A percentile compares a stretch with the other conserved stretches of the same genome.
phyloP scores from a whole-genome alignment of 148 eudicot species.

The Arctostaphylos glauca region DNA sequence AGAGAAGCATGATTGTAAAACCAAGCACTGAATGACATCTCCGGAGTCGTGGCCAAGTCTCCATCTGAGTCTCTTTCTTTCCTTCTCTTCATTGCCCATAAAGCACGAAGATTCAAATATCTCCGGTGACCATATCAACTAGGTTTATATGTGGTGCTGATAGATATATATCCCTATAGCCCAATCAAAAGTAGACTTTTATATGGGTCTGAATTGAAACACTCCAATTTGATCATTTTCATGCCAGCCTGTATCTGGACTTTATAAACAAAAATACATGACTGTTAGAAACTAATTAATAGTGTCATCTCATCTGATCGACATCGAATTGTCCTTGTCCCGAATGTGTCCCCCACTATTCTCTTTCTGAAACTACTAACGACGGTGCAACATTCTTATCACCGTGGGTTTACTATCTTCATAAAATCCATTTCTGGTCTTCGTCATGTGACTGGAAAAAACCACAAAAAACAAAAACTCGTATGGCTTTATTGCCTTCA shows the following conservation, averaged over 20 bases:
- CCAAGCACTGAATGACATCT: neutral
- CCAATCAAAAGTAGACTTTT: neutral
- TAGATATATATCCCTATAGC: neutral
- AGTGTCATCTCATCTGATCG: no score
- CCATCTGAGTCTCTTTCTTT: neutral
- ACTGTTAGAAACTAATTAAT: neutral
- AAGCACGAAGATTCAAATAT: no score
- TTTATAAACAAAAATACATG: neutral
- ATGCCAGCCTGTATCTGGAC: neutral
- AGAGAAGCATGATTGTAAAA: neutral
- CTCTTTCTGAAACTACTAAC: no score
- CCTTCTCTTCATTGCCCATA: neutral
- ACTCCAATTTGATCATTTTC: neutral
- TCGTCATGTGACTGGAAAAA: no score
- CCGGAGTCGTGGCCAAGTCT: neutral
- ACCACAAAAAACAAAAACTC: no score
- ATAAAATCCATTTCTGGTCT: no score
- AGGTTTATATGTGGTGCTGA: neutral
- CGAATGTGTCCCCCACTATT: no score
- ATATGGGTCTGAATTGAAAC: neutral
- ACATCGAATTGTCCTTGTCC: no score
- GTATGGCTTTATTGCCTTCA: no score
- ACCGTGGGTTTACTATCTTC: no score
- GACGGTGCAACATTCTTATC: no score
- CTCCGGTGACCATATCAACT: neutral